A percentile compares a stretch with the other conserved stretches of the same genome.
These are phyloP conservation scores for Penicillium roqueforti DNA, from an alignment of 495 filamentous ascomycete genomes.

Conservation along the genomic window DNA sequence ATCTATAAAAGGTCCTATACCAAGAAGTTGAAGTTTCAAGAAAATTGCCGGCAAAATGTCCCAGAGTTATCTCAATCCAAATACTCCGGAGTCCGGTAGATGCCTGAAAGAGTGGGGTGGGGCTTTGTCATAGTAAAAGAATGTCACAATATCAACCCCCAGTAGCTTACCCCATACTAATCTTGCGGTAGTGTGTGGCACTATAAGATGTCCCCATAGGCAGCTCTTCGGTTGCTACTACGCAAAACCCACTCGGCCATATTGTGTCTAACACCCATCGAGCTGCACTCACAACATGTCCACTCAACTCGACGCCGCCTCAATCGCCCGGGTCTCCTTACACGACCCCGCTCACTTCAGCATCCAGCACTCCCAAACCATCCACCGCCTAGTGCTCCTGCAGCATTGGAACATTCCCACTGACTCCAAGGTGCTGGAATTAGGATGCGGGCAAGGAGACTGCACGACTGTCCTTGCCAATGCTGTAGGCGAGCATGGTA, in stretches of 20 bases:
- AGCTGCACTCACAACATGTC: conserved; percentile 7
- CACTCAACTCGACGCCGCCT: conserved; percentile 14
- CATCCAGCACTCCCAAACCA: conserved; percentile 40
- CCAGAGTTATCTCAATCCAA: no score
- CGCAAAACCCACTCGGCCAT: background rate
- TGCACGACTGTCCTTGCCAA: conserved; percentile 45
- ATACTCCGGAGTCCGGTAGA: no score
- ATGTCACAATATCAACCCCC: background rate
- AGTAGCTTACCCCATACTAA: background rate
- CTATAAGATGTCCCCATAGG: background rate
- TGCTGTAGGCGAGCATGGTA: conserved; percentile 38
- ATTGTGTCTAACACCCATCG: conserved; percentile 8
- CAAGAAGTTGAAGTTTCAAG: background rate
- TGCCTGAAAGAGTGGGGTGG: no score
- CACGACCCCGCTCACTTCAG: conserved; percentile 22
- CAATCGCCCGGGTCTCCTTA: conserved; percentile 20
- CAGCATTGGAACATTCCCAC: conserved; percentile 33
- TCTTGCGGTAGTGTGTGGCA: no score
- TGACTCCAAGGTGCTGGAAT: conserved; percentile 44
- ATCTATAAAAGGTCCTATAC: background rate
- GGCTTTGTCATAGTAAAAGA: background rate
- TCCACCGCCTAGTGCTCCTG: conserved; percentile 41
- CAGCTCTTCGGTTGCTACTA: background rate
- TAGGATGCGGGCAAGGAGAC: conserved; percentile 55
- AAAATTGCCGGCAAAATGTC: background rate